These are phyloP conservation scores for Pleurostoma richardsiae DNA, from an alignment of 2,329 filamentous ascomycete species.

Conservation along the genomic window DNA sequence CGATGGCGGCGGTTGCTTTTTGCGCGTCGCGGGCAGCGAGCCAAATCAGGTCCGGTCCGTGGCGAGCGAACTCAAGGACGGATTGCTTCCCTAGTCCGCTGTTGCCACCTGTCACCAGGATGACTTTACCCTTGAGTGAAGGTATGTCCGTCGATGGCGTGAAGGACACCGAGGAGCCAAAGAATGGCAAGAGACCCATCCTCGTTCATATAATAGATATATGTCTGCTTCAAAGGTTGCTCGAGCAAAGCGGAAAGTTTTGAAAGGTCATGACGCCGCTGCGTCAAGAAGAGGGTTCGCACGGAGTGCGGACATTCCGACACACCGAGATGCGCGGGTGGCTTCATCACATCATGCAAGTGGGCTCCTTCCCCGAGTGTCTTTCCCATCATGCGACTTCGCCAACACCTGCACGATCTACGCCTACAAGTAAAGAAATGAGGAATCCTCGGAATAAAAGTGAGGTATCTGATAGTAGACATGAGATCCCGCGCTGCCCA, in stretches of 20 bases:
- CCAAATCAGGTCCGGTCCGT: conserved; percentile 23
- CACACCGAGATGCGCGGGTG: too few species aligned
- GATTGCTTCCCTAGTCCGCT: conserved; percentile 41
- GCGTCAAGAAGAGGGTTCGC: too few species aligned
- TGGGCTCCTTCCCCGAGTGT: too few species aligned
- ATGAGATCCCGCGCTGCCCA: neutral
- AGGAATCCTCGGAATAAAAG: too few species aligned
- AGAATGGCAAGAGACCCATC: neutral
- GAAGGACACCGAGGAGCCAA: conserved; percentile 14
- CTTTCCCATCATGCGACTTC: too few species aligned
- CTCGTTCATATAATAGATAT: neutral
- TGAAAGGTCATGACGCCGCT: too few species aligned
- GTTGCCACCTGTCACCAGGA: conserved; percentile 44
- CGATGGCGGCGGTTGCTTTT: conserved; percentile 26
- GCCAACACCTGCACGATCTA: too few species aligned
- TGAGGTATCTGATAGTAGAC: too few species aligned
- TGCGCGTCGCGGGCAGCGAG: conserved; percentile 28
- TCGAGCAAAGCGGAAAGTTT: neutral
- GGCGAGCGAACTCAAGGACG: conserved; percentile 34
- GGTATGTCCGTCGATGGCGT: conserved; percentile 29
- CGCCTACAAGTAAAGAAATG: too few species aligned
- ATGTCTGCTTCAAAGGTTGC: neutral
- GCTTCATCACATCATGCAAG: too few species aligned
- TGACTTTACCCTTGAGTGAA: conserved; percentile 30
- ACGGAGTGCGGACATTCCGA: too few species aligned